Base-by-base conservation (phyloP, 2,329 filamentous ascomycete genomes). In the Dryadomyces quercus-mongolicae region DNA sequence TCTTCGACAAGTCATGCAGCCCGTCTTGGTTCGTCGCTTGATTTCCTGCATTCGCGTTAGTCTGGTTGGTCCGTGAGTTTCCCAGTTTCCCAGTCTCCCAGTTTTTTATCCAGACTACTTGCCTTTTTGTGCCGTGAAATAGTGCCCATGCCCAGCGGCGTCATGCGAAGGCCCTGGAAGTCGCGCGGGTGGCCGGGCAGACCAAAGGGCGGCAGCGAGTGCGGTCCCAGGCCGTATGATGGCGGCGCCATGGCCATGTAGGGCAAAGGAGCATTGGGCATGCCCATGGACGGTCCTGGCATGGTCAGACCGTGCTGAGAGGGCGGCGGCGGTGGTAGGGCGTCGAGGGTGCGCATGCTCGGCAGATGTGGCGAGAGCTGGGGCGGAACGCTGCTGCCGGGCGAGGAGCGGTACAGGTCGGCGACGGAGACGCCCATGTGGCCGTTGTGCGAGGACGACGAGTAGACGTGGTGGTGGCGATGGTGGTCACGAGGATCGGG, bases 1-100 rank as follows among this genome's bases (percentile, higher is more conserved):
- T 63, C 80, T 81, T 55, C 78, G 76, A 66, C 78, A 82, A 47
- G 78, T 82, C 64, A 82, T 66, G 60, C 78, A 82, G n/a, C 78
- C 78, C 1, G 78, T 82, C 65, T 82, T 82, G 49, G 78, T 82
- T 61, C 78, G 74, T 57, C 78, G 74, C 65, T 81, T 82, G 62
- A 82, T 82, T 65, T 82, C 78, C 78, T 82, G 36, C 36, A 64
- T 3, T 5, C 34, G 2, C 1, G 36, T 42, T 3, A 38, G 20
- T 36, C 22, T n/a, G 10, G 21, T 25, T n/a, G 10, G 21, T 25
- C 21, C 13, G 38, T 52, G 25, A 4, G 4, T 31, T 31, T 31
- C 8, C 4, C 25, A 8, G 4, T 31, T 31, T 31, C 4, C 25
- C 25, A n/a, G n/a, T n/a, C n/a, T n/a, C n/a, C n/a, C n/a, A n/a